Conservation (phyloP, 2,329 filamentous ascomycete species). For the Apiospora marii region DNA sequence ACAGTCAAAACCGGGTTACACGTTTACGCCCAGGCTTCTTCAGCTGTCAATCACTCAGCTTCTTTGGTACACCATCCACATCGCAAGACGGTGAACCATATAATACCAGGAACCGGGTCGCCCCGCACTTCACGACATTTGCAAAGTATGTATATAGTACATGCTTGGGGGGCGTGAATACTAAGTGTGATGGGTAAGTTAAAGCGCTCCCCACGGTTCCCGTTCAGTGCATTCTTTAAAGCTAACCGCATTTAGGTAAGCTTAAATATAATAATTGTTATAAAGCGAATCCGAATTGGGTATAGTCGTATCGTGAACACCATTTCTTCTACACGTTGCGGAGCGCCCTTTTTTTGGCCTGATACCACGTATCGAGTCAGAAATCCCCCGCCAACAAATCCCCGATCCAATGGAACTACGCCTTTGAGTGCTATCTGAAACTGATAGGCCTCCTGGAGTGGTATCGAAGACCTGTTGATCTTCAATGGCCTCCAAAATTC, state of each 20-base stretch:
- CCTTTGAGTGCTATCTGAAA: not conserved
- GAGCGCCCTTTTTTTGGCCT: too few species aligned
- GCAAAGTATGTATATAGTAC: not conserved
- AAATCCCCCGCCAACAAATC: constrained; percentile 8
- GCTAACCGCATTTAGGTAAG: too few species aligned
- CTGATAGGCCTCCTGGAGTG: not conserved
- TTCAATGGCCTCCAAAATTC: not conserved
- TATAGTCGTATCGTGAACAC: too few species aligned
- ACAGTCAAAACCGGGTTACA: constrained; percentile 3
- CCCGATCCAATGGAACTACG: constrained; percentile 3
- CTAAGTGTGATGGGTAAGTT: too few species aligned
- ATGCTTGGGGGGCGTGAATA: not conserved
- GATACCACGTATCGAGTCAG: not conserved
- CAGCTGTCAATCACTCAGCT: constrained; percentile 9
- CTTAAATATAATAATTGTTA: too few species aligned
- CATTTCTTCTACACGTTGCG: too few species aligned
- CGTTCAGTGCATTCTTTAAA: too few species aligned
- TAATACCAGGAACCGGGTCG: constrained; percentile 4
- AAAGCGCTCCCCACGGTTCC: too few species aligned
- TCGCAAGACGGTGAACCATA: not conserved
- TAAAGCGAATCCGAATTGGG: too few species aligned
- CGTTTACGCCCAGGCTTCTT: not conserved
- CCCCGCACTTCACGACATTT: not conserved
- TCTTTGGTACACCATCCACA: constrained; percentile 9
- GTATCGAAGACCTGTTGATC: not conserved